Conservation (phyloP, 1,139 yeast genomes). For the Yamadazyma dendronema region DNA sequence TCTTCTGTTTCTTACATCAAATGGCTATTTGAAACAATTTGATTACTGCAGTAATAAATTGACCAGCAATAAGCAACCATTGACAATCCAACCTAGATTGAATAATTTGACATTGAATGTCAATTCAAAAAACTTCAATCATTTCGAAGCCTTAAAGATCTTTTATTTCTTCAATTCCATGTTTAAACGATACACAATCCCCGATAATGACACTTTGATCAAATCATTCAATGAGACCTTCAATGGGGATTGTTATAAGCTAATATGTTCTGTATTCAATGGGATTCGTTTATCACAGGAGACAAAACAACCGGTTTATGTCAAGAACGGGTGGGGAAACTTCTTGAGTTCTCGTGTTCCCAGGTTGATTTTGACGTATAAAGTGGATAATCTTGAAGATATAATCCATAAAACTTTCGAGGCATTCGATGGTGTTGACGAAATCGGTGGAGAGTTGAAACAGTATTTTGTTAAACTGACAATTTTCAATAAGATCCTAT, state of each 20-base stretch:
- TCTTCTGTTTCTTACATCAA: conserved; percentile 9
- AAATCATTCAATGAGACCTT: conserved; percentile 15
- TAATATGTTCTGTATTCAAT: conserved; percentile 21
- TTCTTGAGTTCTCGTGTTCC: conserved; percentile 34
- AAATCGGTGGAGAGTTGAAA: conserved; percentile 41
- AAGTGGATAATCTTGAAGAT: conserved; percentile 18
- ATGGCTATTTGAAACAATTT: conserved; percentile 14
- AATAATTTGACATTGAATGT: conserved; percentile 12
- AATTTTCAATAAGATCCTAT: conserved; percentile 33
- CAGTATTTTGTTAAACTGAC: conserved; percentile 57
- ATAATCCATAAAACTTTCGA: conserved; percentile 16
- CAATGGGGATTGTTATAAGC: conserved; percentile 21
- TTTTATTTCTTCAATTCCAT: conserved; percentile 30
- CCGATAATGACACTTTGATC: conserved; percentile 16
- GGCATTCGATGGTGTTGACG: conserved; percentile 7
- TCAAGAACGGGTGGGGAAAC: conserved; percentile 34
- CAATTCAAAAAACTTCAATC: conserved; percentile 13
- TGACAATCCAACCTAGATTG: conserved; percentile 10
- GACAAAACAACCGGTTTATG: conserved; percentile 21
- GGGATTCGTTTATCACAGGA: conserved; percentile 13
- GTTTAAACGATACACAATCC: conserved; percentile 27
- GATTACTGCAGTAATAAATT: conserved; percentile 16
- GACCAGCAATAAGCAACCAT: conserved; percentile 4
- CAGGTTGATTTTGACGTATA: conserved; percentile 16
- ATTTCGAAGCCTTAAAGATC: conserved; percentile 22